These are phyloP conservation scores for Corynespora cassiicola DNA, from an alignment of 2,329 filamentous ascomycete genomes.

Conservation along the genomic window DNA sequence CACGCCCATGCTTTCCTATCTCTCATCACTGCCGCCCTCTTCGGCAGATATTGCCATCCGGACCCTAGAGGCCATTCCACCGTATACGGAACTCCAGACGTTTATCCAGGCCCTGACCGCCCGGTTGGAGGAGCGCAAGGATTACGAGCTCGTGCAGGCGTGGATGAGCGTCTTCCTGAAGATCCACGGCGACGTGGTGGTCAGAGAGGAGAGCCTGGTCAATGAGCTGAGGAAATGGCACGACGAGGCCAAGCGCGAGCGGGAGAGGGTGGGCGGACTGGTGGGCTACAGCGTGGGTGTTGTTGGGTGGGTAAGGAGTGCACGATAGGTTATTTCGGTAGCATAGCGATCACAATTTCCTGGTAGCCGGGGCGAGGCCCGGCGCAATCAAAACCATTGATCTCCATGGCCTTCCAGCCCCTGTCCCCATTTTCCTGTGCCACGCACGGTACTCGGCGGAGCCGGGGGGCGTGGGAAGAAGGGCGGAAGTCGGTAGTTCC, in stretches of 20 bases:
- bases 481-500: too few species aligned
- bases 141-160: constrained; percentile 93
- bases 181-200: constrained; percentile 72
- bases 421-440: too few species aligned
- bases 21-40: constrained; percentile 82
- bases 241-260: constrained; percentile 73
- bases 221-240: constrained; percentile 73
- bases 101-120: constrained; percentile 84
- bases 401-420: too few species aligned
- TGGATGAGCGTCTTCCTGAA: constrained; percentile 97
- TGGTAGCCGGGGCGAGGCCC: too few species aligned
- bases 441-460: too few species aligned
- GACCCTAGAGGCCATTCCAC: constrained; percentile 65
- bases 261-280: constrained; percentile 72
- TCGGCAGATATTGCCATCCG: constrained; percentile 91
- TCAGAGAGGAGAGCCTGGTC: constrained; percentile 59
- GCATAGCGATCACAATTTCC: too few species aligned
- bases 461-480: too few species aligned
- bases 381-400: background rate
- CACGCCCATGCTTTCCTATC: constrained; percentile 73
- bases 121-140: constrained; percentile 70
- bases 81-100: constrained; percentile 72
- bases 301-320: constrained; percentile 76
- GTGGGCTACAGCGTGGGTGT: constrained; percentile 90
- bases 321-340: constrained; percentile 13